Evolutionary conservation across 2,329 filamentous ascomycete species (phyloP), one percentile per base, ranked within the genome.

Genomic region (Aspergillus sclerotialis): DNA sequence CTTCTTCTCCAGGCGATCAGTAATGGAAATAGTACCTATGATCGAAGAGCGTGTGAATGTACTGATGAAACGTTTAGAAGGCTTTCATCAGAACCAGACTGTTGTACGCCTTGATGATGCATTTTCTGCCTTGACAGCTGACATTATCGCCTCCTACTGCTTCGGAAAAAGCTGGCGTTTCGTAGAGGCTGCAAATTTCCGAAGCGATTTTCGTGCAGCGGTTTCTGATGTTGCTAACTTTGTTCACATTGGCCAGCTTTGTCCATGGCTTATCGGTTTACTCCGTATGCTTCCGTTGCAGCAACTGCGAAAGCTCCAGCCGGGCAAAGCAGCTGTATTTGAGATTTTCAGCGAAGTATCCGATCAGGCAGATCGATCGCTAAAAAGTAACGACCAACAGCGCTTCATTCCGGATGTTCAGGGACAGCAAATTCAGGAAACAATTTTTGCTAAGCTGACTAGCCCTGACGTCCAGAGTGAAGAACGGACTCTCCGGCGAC

Each of bases 401-500:
- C n/a, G n/a, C n/a, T n/a, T n/a, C n/a, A n/a, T n/a, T n/a, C n/a
- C n/a, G n/a, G n/a, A n/a, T n/a, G n/a, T n/a, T n/a, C n/a, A n/a
- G n/a, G n/a, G n/a, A n/a, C n/a, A n/a, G n/a, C n/a, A n/a, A n/a
- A n/a, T n/a, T n/a, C n/a, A n/a, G n/a, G n/a, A n/a, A n/a, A 41
- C 28, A 15, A 39, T 39, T 8, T 42, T 42, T 10, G 30, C 36
- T n/a, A 12, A 15, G 21, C 32, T 42, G 6, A 18, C 29, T 12
- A 30, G 19, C 16, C 16, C n/a, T 2, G 14, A 25, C 7, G n/a
- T 42, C 11, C 39, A 29, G 3, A 24, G 33, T 1, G 7, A 37
- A 16, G 48, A 53, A 12, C 41, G 44, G 21, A 37, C 34, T 4
- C 10, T 41, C 5, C 25, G 14, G 8, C 42, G 43, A 3, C 40